Evolutionary conservation across 1,284 basidiomycete species (phyloP).

Genomic region (Singerocomus inundabilis): DNA sequence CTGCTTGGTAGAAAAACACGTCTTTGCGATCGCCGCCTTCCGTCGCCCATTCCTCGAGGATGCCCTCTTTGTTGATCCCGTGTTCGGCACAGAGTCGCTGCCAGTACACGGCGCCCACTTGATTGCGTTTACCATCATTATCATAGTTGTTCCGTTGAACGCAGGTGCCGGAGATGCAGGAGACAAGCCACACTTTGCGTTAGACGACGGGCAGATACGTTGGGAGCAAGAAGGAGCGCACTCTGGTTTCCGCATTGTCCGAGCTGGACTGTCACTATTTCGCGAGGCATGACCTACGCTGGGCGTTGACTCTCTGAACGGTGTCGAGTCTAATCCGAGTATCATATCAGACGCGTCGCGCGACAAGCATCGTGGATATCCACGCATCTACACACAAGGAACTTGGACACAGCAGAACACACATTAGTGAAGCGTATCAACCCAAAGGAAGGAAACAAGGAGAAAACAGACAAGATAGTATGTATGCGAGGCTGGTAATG

Average conservation of each 20-base stretch:
- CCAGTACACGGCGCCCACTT: constrained; percentile 90
- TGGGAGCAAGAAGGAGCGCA: constrained; percentile 40
- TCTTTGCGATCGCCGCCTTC: constrained; percentile 96
- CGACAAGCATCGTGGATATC: background rate
- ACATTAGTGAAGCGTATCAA: constrained; percentile 22
- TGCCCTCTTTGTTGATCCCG: constrained; percentile 91
- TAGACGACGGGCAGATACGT: constrained; percentile 5
- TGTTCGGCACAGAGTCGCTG: constrained; percentile 95
- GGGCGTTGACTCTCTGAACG: background rate
- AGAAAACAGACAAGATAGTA: constrained; percentile 27
- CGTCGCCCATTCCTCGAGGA: constrained; percentile 92
- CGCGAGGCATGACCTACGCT: constrained; percentile 65
- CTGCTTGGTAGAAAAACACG: constrained; percentile 99
- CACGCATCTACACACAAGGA: background rate
- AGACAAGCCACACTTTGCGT: background rate
- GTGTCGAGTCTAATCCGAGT: constrained; percentile 2
- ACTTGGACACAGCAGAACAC: constrained; percentile 13
- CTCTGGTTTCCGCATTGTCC: constrained; percentile 98
- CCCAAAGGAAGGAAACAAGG: background rate
- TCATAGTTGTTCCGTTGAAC: background rate
- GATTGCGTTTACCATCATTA: background rate
- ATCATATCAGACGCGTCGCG: constrained; percentile 10
- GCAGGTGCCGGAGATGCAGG: background rate
- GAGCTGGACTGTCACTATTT: constrained; percentile 85
- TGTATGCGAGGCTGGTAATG: constrained; percentile 22